Evolutionary conservation across 768 basidiomycete genomes (phyloP).

Genomic region (Lactarius quietus): DNA sequence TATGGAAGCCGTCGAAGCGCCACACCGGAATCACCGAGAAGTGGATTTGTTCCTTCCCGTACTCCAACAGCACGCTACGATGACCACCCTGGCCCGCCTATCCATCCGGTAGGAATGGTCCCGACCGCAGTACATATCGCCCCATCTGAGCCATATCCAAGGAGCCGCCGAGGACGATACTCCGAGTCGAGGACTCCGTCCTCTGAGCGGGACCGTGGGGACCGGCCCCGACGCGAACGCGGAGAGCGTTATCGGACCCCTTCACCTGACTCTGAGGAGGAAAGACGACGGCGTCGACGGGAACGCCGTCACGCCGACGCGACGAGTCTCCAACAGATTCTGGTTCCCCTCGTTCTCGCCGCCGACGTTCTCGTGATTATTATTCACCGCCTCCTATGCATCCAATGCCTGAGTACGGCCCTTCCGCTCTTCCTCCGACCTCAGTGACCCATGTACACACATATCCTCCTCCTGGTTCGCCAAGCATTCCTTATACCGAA

Average conservation of each 20-base stretch:
- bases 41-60: not conserved
- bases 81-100: not conserved
- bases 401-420: constrained; percentile 11
- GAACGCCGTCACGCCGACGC: not conserved
- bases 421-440: not conserved
- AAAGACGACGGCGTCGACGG: not conserved
- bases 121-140: constrained; percentile 9
- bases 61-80: constrained; percentile 4
- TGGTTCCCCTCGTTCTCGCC: not conserved
- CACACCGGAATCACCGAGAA: constrained; percentile 1
- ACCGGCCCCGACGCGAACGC: not conserved
- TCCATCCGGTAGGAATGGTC: not conserved
- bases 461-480: constrained; percentile 6
- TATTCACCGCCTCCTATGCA: constrained; percentile 1
- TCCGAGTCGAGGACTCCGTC: constrained; percentile 11
- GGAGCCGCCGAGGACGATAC: not conserved
- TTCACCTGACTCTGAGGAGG: constrained; percentile 1
- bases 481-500: not conserved
- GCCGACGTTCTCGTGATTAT: not conserved
- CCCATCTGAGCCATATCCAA: not conserved
- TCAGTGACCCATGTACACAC: constrained; percentile 8
- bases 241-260: not conserved
- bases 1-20: too few relatives aligned
- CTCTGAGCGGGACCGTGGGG: constrained; percentile 5
- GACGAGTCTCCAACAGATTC: not conserved